Conservation (phyloP, 2,329 filamentous ascomycete genomes). For the Alternaria sp. region DNA sequence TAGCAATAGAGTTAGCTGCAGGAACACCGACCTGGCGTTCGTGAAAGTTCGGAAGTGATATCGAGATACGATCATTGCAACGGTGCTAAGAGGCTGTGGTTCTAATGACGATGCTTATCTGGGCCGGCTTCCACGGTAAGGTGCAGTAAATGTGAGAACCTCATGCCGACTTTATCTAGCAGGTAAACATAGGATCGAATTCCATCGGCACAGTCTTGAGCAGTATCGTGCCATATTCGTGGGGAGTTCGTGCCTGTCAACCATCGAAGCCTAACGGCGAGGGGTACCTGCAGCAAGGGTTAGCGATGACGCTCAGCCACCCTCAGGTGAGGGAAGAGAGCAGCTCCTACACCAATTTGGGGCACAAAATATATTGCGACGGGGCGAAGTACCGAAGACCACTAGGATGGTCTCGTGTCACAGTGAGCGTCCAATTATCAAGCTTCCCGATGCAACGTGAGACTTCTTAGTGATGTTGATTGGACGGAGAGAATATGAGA, state of each 20-base stretch:
- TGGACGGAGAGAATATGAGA: background rate
- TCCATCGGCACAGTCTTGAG: background rate
- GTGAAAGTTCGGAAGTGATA: background rate
- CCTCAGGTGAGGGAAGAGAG: background rate
- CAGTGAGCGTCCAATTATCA: background rate
- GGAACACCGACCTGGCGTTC: background rate
- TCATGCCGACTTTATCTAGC: background rate
- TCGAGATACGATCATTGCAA: background rate
- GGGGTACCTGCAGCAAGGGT: background rate
- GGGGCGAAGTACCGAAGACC: background rate
- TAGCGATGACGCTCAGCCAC: background rate
- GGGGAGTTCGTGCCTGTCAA: background rate
- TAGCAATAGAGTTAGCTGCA: background rate
- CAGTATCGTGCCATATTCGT: background rate
- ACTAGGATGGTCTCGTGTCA: background rate
- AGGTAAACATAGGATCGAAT: background rate
- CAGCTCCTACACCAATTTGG: background rate
- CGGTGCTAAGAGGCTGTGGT: background rate
- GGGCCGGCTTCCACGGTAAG: background rate
- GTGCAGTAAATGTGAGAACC: background rate
- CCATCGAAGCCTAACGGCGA: background rate
- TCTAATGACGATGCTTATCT: background rate
- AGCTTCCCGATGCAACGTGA: background rate
- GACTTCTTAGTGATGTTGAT: background rate
- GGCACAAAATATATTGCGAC: conserved; percentile 10